Base-by-base conservation (phyloP, 2,329 filamentous ascomycete species). In the Ceratocystis albifundus region DNA sequence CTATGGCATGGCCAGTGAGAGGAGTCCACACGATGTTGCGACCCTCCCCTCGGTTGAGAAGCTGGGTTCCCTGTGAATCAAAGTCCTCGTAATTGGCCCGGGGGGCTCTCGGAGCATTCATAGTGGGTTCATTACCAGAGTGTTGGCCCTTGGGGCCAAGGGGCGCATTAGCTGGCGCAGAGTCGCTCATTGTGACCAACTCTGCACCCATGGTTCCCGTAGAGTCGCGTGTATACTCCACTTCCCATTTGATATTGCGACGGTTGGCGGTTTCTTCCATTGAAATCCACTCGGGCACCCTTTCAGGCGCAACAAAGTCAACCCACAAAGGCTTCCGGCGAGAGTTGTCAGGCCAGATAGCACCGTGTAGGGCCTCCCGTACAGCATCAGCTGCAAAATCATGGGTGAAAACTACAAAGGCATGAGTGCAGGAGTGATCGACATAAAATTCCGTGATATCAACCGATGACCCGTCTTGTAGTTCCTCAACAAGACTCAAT, bases 351-450 rank as follows among this genome's bases (percentile, higher is more conserved):
- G 93, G 93, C 90, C 92, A 97, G 45, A 91, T 82, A 25, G 82
- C 82, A 67, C 85, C 84, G 75, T 99, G 93, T 1, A 97, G 79
- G 1, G 83, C 82, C 8, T 84, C 82, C 62, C 93, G 88, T 7
- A 89, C 91, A 25, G 90, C 83, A 0, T 87, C 85, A 3, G 94
- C 94, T 2, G 88, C 86, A 2, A 85, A 79, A 8, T 85, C 78
- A 59, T 80, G 87, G 57, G 79, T 78, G 73, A 97, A 93, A 28
- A 84, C 78, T 46, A 87, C 88, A 72, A 96, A 89, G 7, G 90
- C 90, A 74, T 99, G 94, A 0, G 92, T 95, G 69, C 89, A 87
- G 72, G 97, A 89, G 41, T 82, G 80, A 74, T 97, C 93, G 48
- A 97, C 80, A 73, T 89, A 90, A 72, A 95, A 90, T 30, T 83